Evolutionary conservation across 192 early-diverging fungal species (phyloP).

Genomic region (Backusella liffmaniae): DNA sequence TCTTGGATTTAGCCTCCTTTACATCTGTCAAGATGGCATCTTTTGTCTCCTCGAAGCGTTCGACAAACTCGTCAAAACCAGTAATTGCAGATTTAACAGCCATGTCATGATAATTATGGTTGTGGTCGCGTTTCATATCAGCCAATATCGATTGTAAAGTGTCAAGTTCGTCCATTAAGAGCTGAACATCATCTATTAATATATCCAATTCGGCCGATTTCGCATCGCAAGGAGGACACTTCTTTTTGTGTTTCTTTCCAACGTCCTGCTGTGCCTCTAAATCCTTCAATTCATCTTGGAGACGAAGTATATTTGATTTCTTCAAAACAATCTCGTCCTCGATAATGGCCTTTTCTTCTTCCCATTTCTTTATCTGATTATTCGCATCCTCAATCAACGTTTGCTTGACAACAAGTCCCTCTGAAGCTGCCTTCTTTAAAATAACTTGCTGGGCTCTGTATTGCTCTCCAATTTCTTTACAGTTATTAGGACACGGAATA

Average conservation of each 20-base stretch:
- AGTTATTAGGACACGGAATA: slow-evolving; percentile 72
- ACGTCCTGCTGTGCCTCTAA: slow-evolving; percentile 14
- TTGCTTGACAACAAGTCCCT: slow-evolving; percentile 21
- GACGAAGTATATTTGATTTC: slow-evolving; percentile 18
- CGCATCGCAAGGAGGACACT: not conserved
- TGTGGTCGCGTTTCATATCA: slow-evolving; percentile 60
- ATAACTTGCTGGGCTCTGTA: slow-evolving; percentile 40
- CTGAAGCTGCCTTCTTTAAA: slow-evolving; percentile 10
- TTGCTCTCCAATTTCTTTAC: slow-evolving; percentile 57
- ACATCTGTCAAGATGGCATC: slow-evolving; percentile 20
- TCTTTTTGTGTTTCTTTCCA: slow-evolving; percentile 29
- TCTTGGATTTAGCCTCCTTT: slow-evolving; percentile 18
- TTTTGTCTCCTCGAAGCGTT: slow-evolving; percentile 37
- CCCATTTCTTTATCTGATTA: not conserved
- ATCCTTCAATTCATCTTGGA: slow-evolving; percentile 7
- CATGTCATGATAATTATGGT: slow-evolving; percentile 72
- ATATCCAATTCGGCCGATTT: slow-evolving; percentile 17
- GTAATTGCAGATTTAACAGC: slow-evolving; percentile 62
- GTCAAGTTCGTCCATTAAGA: slow-evolving; percentile 35
- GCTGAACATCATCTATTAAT: slow-evolving; percentile 22
- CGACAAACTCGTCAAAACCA: slow-evolving; percentile 60
- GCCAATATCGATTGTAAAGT: slow-evolving; percentile 38
- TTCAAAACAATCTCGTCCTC: slow-evolving; percentile 28
- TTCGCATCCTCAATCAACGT: slow-evolving; percentile 23
- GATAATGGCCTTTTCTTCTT: slow-evolving; percentile 23